phyloP scores from a whole-genome alignment of 2,329 filamentous ascomycete species.

The Aspergillus arachidicola region DNA sequence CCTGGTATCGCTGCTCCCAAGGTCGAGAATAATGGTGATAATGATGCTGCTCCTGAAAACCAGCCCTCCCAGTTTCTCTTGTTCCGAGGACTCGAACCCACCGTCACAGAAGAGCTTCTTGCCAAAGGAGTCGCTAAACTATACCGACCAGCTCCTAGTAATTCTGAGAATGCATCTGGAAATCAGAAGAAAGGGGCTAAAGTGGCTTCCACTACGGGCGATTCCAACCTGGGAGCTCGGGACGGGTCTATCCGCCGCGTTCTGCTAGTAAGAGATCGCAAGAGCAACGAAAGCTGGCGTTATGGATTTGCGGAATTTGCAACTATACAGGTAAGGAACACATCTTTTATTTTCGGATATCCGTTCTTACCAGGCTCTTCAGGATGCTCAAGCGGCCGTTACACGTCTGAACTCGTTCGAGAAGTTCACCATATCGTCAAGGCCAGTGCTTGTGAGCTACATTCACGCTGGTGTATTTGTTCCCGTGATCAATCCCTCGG shows the following conservation, averaged over 20 bases:
- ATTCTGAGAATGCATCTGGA: constrained; percentile 32
- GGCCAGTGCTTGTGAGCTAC: constrained; percentile 69
- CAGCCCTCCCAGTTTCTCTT: constrained; percentile 76
- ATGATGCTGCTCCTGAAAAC: constrained; percentile 56
- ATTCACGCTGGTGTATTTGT: constrained; percentile 86
- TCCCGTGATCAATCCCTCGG: constrained; percentile 65
- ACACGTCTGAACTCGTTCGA: constrained; percentile 71
- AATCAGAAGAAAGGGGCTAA: constrained; percentile 52
- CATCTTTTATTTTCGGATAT: too few relatives aligned
- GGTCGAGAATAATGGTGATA: constrained; percentile 56
- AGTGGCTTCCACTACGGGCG: constrained; percentile 58
- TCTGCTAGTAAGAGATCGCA: constrained; percentile 73
- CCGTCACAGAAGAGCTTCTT: constrained; percentile 72
- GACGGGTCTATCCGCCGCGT: constrained; percentile 76
- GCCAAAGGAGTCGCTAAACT: constrained; percentile 74
- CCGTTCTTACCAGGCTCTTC: background rate
- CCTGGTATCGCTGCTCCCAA: constrained; percentile 45
- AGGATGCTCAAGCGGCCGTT: constrained; percentile 73
- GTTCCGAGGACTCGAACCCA: constrained; percentile 69
- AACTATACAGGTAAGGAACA: constrained; percentile 58
- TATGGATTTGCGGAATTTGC: constrained; percentile 86
- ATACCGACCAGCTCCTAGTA: constrained; percentile 58
- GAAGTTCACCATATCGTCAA: constrained; percentile 76
- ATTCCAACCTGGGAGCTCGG: constrained; percentile 68
- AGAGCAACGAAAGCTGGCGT: constrained; percentile 71